Base-by-base conservation (phyloP, 495 filamentous ascomycete genomes). In the Neurospora hispaniola region DNA sequence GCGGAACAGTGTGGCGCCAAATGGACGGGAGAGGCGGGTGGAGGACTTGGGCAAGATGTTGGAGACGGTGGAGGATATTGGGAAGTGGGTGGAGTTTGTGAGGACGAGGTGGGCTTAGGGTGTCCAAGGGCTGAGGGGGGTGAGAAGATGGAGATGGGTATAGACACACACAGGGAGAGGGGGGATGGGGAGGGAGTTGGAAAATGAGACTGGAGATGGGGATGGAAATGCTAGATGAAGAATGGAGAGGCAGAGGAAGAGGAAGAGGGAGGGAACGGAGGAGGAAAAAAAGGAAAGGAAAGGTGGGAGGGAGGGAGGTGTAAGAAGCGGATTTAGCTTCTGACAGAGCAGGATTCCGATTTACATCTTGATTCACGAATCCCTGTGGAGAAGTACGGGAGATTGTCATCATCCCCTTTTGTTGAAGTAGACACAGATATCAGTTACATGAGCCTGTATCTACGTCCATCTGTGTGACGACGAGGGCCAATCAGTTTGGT, bases 61-160 rank as follows among this genome's bases (percentile, higher is more conserved):
- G 71, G 81, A 84, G 78, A 39, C 75, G 14, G 69, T 80, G 5
- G 84, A 84, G 76, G 79, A 91, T 79, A 75, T 91, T 23, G 87
- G 89, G 6, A 84, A 87, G 69, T 83, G 88, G 80, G 86, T 85
- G n/a, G 88, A 90, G 81, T 91, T 80, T 75, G 70, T 83, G 4
- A 71, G 79, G 74, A 75, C 73, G 1, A 14, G 84, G 79, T 78
- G 83, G 77, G 75, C 78, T 69, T 74, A 71, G 35, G 44, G 39
- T 7, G 66, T 16, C 16, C 20, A n/a, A 14, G 59, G 68, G 31
- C 40, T 11, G 18, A 23, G 8, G 14, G 35, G 66, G 20, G 27
- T 35, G 27, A 20, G 42, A 0, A 23, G 27, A 48, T 38, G 42
- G 23, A 31, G 54, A 12, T 27, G 48, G 48, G 10, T 14, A 59